phyloP scores from a whole-genome alignment of 352 stramenopile species.

The Pythium coloratum region DNA sequence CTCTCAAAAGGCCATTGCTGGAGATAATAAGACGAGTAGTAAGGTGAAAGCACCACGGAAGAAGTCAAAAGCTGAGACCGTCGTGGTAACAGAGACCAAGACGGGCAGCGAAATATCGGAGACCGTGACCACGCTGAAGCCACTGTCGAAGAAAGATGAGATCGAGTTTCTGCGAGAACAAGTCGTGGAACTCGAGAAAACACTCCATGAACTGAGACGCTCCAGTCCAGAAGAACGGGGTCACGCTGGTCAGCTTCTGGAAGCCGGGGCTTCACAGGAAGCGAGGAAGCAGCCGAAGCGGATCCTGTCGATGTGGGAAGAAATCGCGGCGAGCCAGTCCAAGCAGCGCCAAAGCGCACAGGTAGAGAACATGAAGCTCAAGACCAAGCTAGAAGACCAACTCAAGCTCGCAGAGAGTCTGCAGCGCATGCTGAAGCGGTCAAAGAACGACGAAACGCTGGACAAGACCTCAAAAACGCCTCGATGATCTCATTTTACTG shows the following conservation, averaged over 20 bases:
- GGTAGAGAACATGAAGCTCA: constrained; percentile 57
- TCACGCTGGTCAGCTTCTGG: neutral
- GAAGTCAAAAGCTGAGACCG: neutral
- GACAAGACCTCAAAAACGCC: neutral
- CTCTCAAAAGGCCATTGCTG: neutral
- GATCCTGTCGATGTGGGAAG: constrained; percentile 40
- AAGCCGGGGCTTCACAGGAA: neutral
- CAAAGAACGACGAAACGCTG: constrained; percentile 19
- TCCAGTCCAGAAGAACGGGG: neutral
- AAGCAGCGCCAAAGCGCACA: constrained; percentile 37
- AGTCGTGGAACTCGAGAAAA: constrained; percentile 22
- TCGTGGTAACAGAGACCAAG: neutral
- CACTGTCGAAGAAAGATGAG: constrained; percentile 52
- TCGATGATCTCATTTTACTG: neutral
- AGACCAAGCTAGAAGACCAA: constrained; percentile 53
- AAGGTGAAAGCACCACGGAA: neutral
- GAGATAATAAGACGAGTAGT: neutral
- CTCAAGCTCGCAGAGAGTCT: constrained; percentile 50
- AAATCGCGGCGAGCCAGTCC: constrained; percentile 26
- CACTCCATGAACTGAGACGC: constrained; percentile 17
- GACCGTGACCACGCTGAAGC: constrained; percentile 21
- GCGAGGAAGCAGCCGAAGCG: constrained; percentile 22
- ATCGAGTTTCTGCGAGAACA: constrained; percentile 59
- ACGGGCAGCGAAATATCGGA: constrained; percentile 17
- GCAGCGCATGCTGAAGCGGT: constrained; percentile 27